These are phyloP conservation scores for Trichosanthes truncata DNA, from an alignment of 306 rosid genomes.

Conservation along the genomic window DNA sequence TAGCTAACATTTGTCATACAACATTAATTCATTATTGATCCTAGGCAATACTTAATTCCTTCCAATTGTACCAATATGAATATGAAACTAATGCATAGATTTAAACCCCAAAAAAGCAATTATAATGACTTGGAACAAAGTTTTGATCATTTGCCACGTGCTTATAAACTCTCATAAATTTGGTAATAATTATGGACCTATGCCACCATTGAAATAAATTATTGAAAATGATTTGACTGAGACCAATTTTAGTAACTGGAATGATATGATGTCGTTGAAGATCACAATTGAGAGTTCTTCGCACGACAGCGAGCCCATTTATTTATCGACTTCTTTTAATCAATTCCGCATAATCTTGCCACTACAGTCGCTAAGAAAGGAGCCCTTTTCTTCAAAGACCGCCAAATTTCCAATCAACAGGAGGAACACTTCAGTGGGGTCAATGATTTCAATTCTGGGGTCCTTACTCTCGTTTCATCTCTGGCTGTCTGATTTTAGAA, in stretches of 20 bases:
- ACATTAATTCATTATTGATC: too few relatives aligned
- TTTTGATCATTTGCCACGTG: background rate
- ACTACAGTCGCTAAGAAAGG: background rate
- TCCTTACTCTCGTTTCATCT: background rate
- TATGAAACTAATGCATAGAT: background rate
- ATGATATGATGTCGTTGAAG: background rate
- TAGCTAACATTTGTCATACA: too few relatives aligned
- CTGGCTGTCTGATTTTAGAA: background rate
- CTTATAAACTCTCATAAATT: background rate
- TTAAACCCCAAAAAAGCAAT: background rate
- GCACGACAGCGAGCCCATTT: background rate
- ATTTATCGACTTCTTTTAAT: background rate
- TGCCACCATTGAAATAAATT: background rate
- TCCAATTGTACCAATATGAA: too few relatives aligned
- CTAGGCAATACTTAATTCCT: too few relatives aligned
- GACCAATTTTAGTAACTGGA: background rate
- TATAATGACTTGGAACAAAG: background rate
- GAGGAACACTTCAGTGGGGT: constrained; percentile 1
- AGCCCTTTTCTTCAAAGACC: background rate
- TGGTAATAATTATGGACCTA: background rate
- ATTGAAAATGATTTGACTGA: background rate
- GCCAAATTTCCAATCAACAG: background rate
- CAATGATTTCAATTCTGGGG: background rate
- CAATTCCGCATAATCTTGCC: background rate
- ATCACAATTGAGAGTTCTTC: background rate